Conservation (phyloP, 331 rosid genomes). For the Erythrophleum ivorense region DNA sequence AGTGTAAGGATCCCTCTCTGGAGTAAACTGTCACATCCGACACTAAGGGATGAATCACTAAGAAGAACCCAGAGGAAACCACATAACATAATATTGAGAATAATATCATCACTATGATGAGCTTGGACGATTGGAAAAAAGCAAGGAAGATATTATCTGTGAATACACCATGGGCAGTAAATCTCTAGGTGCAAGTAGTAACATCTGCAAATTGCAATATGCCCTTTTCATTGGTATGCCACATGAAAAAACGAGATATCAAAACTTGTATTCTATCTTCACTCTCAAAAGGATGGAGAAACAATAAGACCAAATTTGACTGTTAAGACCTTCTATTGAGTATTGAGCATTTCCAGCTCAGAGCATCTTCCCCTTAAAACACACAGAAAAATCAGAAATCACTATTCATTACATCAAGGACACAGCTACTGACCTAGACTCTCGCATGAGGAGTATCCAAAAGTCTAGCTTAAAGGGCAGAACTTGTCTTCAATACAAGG, state of each 20-base stretch:
- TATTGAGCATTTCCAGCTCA: slow-evolving; percentile 19
- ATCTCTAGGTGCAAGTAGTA: slow-evolving; percentile 1
- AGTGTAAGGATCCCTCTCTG: not conserved
- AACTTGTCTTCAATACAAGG: slow-evolving; percentile 35
- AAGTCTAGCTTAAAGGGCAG: slow-evolving; percentile 14
- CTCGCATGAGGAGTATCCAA: not conserved
- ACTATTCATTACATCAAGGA: not conserved
- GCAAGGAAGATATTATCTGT: slow-evolving; percentile 2
- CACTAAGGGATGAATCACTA: slow-evolving; percentile 23
- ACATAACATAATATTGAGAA: slow-evolving; percentile 1
- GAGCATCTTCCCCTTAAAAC: not conserved
- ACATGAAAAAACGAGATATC: not conserved
- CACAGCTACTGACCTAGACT: slow-evolving; percentile 16
- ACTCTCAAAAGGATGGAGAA: slow-evolving; percentile 9
- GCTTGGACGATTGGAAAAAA: not conserved
- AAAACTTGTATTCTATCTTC: slow-evolving; percentile 12
- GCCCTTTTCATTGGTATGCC: slow-evolving; percentile 22
- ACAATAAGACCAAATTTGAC: slow-evolving; percentile 8
- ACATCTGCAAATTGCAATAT: not conserved
- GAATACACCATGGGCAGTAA: slow-evolving; percentile 10
- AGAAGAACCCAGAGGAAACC: slow-evolving; percentile 18
- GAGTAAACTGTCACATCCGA: slow-evolving; percentile 12
- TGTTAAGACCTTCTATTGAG: slow-evolving; percentile 15
- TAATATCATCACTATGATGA: slow-evolving; percentile 22
- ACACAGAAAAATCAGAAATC: not conserved